Percentiles rank a stretch among this genome's conserved stretches.
Conservation (phyloP, 2,329 filamentous ascomycete genomes). For the Stagonosporopsis vannaccii region DNA sequence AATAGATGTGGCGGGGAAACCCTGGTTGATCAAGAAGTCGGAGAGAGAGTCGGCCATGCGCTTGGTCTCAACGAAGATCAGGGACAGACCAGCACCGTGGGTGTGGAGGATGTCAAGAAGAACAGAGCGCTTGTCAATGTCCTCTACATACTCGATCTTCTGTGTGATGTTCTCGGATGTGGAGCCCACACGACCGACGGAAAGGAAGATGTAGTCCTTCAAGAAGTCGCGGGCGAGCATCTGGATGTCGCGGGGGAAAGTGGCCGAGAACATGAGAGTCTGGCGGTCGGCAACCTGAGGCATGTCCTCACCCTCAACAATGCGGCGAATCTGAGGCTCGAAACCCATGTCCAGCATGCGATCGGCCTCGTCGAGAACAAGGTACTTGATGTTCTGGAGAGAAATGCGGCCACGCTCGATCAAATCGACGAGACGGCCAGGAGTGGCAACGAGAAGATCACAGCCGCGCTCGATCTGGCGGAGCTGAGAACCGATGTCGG, state of each 20-base stretch:
- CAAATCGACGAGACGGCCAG: conserved; percentile 95
- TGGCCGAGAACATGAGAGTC: conserved; percentile 99
- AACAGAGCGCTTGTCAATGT: conserved; percentile 96
- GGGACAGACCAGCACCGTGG: conserved; percentile 83
- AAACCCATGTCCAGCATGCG: conserved; percentile 99
- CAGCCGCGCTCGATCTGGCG: conserved; percentile 98
- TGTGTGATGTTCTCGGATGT: conserved; percentile 99
- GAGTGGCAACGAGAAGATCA: conserved; percentile 95
- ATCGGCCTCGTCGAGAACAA: conserved; percentile 98
- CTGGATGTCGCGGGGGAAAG: conserved; percentile 98
- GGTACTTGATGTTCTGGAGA: conserved; percentile 97
- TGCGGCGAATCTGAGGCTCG: conserved; percentile 98
- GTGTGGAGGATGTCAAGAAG: conserved; percentile 97
- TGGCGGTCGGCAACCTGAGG: conserved; percentile 82
- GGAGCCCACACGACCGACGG: conserved; percentile 96
- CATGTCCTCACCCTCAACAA: conserved; percentile 99
- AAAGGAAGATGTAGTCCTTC: conserved; percentile 99
- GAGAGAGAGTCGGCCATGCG: conserved; percentile 98
- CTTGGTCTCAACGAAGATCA: conserved; percentile 99
- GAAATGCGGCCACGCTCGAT: conserved; percentile 99
- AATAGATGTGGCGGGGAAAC: conserved; percentile 97
- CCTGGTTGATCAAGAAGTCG: conserved; percentile 98
- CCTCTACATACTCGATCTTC: conserved; percentile 97
- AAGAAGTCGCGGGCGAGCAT: conserved; percentile 98
- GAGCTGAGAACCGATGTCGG: conserved; percentile 97